phyloP scores from a whole-genome alignment of 2,329 filamentous ascomycete species.

The Beauveria sp. region DNA sequence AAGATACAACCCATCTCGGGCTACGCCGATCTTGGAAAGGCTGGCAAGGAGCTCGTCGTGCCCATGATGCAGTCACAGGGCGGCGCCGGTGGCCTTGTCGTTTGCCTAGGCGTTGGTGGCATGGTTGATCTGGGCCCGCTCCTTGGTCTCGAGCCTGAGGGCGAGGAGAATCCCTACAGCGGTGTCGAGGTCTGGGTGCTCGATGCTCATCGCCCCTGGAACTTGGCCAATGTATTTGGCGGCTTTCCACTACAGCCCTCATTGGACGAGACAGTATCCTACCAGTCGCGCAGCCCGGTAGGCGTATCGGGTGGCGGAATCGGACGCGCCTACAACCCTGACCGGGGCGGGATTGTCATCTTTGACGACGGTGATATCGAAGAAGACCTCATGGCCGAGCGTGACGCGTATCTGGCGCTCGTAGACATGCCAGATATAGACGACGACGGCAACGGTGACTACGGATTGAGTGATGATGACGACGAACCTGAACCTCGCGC shows the following conservation, averaged over 20 bases:
- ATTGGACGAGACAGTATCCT: slow-evolving; percentile 37
- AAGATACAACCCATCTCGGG: slow-evolving; percentile 94
- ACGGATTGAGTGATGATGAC: slow-evolving; percentile 49
- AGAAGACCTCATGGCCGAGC: slow-evolving; percentile 66
- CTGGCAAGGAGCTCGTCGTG: slow-evolving; percentile 68
- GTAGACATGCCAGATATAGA: slow-evolving; percentile 86
- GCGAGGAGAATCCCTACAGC: slow-evolving; percentile 59
- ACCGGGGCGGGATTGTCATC: slow-evolving; percentile 81
- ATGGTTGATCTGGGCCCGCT: slow-evolving; percentile 79
- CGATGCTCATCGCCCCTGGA: slow-evolving; percentile 89
- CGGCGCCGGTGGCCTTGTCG: slow-evolving; percentile 78
- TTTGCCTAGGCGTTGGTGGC: slow-evolving; percentile 88
- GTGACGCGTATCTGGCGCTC: slow-evolving; percentile 76
- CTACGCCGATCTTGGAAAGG: slow-evolving; percentile 79
- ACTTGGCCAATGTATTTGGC: slow-evolving; percentile 86
- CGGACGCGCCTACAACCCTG: slow-evolving; percentile 62
- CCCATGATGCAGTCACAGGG: slow-evolving; percentile 83
- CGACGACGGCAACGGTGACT: slow-evolving; percentile 62
- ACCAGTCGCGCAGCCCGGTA: slow-evolving; percentile 43
- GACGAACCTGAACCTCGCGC: slow-evolving; percentile 39
- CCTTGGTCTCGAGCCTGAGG: slow-evolving; percentile 60
- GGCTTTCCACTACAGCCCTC: slow-evolving; percentile 53
- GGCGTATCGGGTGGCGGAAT: slow-evolving; percentile 71
- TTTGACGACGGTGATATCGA: slow-evolving; percentile 96
- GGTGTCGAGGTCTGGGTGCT: slow-evolving; percentile 95